A percentile compares a stretch with the other conserved stretches of the same genome.
phyloP scores from a whole-genome alignment of 140 eudicot genomes.

The Bidens hawaiensis region DNA sequence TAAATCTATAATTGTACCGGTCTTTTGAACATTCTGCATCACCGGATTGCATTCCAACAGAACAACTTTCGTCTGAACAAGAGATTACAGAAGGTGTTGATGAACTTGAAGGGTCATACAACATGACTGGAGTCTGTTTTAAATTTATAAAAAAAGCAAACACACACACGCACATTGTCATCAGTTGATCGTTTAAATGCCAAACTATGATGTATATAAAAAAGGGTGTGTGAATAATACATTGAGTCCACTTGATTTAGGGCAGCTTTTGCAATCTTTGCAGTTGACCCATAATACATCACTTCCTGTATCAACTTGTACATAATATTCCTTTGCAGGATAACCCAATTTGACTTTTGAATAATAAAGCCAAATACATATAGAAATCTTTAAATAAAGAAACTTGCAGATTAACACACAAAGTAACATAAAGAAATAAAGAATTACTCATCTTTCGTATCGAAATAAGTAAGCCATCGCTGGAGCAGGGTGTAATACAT shows the following conservation, averaged over 20 bases:
- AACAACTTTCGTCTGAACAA: conserved; percentile 63
- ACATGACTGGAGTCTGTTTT: conserved; percentile 47
- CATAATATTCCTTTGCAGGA: conserved; percentile 41
- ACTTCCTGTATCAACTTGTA: conserved; percentile 38
- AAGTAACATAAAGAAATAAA: no score
- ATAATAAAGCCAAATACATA: no score
- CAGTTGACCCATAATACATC: conserved; percentile 38
- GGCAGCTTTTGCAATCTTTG: conserved; percentile 28
- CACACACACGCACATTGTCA: conserved; percentile 2
- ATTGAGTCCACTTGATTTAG: conserved; percentile 64
- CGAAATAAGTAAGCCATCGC: no score
- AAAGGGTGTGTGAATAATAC: conserved; percentile 24
- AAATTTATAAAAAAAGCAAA: no score
- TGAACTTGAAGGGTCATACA: conserved; percentile 55
- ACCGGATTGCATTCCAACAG: conserved; percentile 35
- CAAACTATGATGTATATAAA: neutral
- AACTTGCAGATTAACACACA: no score
- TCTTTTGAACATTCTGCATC: conserved; percentile 42
- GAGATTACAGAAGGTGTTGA: conserved; percentile 45
- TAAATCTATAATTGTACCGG: conserved; percentile 56
- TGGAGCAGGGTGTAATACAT: no score
- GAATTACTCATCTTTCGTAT: no score
- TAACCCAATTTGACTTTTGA: no score
- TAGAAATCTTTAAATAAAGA: no score
- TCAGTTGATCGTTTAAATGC: neutral